phyloP scores from a whole-genome alignment of 1,139 yeast genomes.

The Williopsis jadinii region DNA sequence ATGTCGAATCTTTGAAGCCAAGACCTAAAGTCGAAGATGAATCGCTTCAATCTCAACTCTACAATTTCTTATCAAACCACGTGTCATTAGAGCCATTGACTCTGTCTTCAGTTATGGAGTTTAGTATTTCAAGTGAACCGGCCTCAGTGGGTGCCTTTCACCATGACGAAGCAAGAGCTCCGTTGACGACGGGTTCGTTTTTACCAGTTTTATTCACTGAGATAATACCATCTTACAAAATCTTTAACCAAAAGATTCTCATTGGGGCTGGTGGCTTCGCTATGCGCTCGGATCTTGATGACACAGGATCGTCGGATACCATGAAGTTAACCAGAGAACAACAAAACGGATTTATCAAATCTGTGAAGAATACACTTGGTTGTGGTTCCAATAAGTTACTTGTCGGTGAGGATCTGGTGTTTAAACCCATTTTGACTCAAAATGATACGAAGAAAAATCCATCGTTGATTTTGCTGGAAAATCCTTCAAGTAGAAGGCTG shows the following conservation, averaged over 20 bases:
- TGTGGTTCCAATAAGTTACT: constrained; percentile 48
- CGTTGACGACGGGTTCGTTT: constrained; percentile 48
- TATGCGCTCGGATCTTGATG: constrained; percentile 24
- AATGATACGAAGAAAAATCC: constrained; percentile 28
- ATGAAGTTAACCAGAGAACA: constrained; percentile 24
- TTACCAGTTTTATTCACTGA: constrained; percentile 57
- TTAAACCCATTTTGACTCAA: constrained; percentile 41
- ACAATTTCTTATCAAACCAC: constrained; percentile 31
- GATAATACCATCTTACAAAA: constrained; percentile 41
- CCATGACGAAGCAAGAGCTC: constrained; percentile 38
- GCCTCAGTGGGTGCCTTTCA: constrained; percentile 36
- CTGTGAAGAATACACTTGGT: constrained; percentile 53
- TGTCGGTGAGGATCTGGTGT: constrained; percentile 44
- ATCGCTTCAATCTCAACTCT: constrained; percentile 28
- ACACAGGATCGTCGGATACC: constrained; percentile 7
- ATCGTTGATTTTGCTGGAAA: constrained; percentile 40
- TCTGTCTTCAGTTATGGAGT: constrained; percentile 28
- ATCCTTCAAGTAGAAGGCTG: constrained; percentile 33
- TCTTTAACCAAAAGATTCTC: constrained; percentile 45
- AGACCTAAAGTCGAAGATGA: constrained; percentile 23
- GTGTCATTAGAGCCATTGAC: constrained; percentile 25
- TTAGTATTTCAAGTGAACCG: constrained; percentile 41
- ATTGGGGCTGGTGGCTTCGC: constrained; percentile 41
- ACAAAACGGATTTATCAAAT: constrained; percentile 42
- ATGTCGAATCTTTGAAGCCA: constrained; percentile 30